Evolutionary conservation across 164 flowering plant species (phyloP).

Genomic region (Tinospora cordifolia): DNA sequence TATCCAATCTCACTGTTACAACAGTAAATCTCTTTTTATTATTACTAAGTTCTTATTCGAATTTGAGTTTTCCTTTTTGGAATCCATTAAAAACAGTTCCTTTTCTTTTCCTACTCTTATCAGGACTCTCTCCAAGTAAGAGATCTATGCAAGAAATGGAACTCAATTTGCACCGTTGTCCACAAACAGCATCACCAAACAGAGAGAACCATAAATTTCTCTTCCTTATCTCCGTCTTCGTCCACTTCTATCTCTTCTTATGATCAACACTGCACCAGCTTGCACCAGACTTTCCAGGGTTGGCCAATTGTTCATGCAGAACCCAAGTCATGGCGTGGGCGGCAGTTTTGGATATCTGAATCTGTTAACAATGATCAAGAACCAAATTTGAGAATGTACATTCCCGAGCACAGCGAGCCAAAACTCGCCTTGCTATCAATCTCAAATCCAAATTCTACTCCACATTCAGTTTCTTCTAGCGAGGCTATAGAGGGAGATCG

Average conservation of each 20-base stretch:
- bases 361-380: conserved; percentile 14
- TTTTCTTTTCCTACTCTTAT: not conserved
- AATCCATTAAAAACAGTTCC: not conserved
- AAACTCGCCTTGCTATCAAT: conserved; percentile 42
- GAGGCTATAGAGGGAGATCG: conserved; percentile 53
- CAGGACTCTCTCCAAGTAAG: conserved; percentile 49
- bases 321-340: conserved; percentile 28
- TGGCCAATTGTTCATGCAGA: conserved; percentile 36
- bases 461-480: conserved; percentile 56
- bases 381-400: conserved; percentile 32
- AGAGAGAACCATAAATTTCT: conserved; percentile 40
- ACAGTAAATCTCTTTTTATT: not conserved
- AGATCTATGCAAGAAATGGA: conserved; percentile 56
- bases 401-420: conserved; percentile 27
- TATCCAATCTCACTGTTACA: not conserved
- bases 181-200: conserved; percentile 35
- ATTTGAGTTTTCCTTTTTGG: not conserved
- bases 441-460: conserved; percentile 45
- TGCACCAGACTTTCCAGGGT: conserved; percentile 25
- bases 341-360: conserved; percentile 35
- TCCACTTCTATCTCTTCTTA: conserved; percentile 47
- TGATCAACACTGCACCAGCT: conserved; percentile 34
- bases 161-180: conserved; percentile 49
- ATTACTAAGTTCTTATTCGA: not conserved
- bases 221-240: conserved; percentile 53